Conservation (phyloP, 2,329 filamentous ascomycete species). For the Xylariomycetidae sp. region DNA sequence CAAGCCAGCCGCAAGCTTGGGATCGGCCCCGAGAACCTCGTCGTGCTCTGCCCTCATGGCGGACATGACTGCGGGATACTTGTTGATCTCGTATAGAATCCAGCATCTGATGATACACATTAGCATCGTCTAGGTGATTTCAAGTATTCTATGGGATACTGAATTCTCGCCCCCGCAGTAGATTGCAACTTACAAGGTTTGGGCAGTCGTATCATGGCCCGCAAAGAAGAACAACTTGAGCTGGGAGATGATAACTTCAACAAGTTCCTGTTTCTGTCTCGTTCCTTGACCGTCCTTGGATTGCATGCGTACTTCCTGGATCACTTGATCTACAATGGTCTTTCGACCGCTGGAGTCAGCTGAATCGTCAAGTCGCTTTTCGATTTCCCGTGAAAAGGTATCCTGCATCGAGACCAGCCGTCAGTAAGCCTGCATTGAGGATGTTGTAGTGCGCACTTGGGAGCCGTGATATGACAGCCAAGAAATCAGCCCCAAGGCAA, state of each 20-base stretch:
- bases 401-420: too few species aligned
- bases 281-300: background rate
- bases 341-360: too few species aligned
- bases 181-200: conserved; percentile 8
- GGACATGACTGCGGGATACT: conserved; percentile 16
- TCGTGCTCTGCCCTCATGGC: conserved; percentile 25
- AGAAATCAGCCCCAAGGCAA: too few species aligned
- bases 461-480: too few species aligned
- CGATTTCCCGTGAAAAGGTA: too few species aligned
- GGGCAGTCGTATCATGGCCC: conserved; percentile 10
- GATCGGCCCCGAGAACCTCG: conserved; percentile 18
- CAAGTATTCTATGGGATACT: background rate
- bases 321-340: conserved; percentile 5
- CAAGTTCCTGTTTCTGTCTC: conserved; percentile 1
- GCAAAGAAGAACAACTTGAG: conserved; percentile 7
- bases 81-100: conserved; percentile 13
- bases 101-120: conserved; percentile 6
- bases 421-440: too few species aligned
- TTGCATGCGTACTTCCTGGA: too few species aligned
- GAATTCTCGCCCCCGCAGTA: background rate
- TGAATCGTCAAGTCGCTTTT: too few species aligned
- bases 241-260: conserved; percentile 5
- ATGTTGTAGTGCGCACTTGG: too few species aligned
- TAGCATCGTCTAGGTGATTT: background rate
- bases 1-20: conserved; percentile 27